Evolutionary conservation across 2,329 filamentous ascomycete genomes (phyloP).

Genomic region (Neurospora crassa): DNA sequence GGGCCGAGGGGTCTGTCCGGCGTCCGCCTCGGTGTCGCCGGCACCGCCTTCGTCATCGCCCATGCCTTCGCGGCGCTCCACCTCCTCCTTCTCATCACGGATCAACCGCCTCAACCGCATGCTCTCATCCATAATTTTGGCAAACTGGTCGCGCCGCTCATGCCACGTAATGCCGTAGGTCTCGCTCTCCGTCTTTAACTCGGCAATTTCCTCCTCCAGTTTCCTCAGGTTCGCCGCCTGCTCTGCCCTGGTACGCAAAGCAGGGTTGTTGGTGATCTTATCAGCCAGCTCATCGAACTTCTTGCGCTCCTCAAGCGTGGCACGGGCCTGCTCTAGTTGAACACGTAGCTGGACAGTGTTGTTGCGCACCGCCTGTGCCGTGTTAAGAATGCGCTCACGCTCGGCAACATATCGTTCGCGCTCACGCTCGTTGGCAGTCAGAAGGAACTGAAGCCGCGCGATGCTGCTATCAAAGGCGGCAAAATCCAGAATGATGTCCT

Average conservation of each 20-base stretch:
- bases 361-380: slow-evolving; percentile 67
- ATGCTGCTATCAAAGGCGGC: slow-evolving; percentile 80
- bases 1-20: slow-evolving; percentile 40
- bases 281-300: slow-evolving; percentile 82
- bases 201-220: slow-evolving; percentile 77
- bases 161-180: slow-evolving; percentile 76
- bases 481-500: slow-evolving; percentile 82
- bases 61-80: slow-evolving; percentile 79
- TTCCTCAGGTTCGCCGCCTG: slow-evolving; percentile 70
- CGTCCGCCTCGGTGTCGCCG: slow-evolving; percentile 29
- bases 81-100: slow-evolving; percentile 90
- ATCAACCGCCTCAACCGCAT: slow-evolving; percentile 77
- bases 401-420: slow-evolving; percentile 74
- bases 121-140: slow-evolving; percentile 82
- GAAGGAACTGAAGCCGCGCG: slow-evolving; percentile 77
- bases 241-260: slow-evolving; percentile 76
- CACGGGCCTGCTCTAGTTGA: slow-evolving; percentile 69
- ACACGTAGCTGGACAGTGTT: slow-evolving; percentile 62
- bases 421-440: slow-evolving; percentile 73
- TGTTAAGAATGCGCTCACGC: slow-evolving; percentile 67
- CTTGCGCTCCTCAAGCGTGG: slow-evolving; percentile 68
- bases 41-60: slow-evolving; percentile 48
- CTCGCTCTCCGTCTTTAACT: slow-evolving; percentile 74
- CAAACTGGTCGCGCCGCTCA: slow-evolving; percentile 79
- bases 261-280: slow-evolving; percentile 71